phyloP scores from a whole-genome alignment of 495 filamentous ascomycete genomes.

The Talaromyces trachyspermus region DNA sequence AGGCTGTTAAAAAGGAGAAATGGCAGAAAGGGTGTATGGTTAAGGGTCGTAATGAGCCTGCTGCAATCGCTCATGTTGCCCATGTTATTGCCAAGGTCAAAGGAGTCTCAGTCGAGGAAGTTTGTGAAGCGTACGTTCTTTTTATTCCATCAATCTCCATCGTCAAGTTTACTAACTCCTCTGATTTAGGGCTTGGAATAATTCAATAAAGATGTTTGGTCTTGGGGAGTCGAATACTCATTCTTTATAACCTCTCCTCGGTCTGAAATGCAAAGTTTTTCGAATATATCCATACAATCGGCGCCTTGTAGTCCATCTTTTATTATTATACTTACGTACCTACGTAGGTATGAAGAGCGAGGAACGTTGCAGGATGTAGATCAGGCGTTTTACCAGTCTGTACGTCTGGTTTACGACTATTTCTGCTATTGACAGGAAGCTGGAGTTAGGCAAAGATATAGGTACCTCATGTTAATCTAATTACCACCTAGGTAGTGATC shows the following conservation, averaged over 20 bases:
- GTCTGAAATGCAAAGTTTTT: background rate
- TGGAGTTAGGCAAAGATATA: too few relatives aligned
- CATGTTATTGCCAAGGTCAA: constrained; percentile 80
- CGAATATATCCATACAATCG: background rate
- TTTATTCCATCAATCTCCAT: background rate
- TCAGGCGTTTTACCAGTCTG: too few relatives aligned
- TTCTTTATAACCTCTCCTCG: background rate
- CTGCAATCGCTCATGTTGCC: constrained; percentile 75
- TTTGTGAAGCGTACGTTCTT: constrained; percentile 66
- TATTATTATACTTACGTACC: too few relatives aligned
- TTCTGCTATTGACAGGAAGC: too few relatives aligned
- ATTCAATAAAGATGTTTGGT: constrained; percentile 74
- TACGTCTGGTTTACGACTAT: too few relatives aligned
- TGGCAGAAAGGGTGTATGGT: constrained; percentile 77
- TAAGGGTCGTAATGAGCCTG: constrained; percentile 89
- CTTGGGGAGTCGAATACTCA: constrained; percentile 41
- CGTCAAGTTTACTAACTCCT: constrained; percentile 12
- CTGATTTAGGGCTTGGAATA: constrained; percentile 59
- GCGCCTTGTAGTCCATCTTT: too few relatives aligned
- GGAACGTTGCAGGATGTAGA: too few relatives aligned
- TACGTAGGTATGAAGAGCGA: too few relatives aligned
- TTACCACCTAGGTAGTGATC: too few relatives aligned
- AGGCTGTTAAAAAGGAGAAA: constrained; percentile 87
- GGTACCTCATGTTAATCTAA: too few relatives aligned
- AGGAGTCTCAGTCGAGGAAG: constrained; percentile 66